phyloP scores from a whole-genome alignment of 2,329 filamentous ascomycete species.

The Elsinoe arachidis region DNA sequence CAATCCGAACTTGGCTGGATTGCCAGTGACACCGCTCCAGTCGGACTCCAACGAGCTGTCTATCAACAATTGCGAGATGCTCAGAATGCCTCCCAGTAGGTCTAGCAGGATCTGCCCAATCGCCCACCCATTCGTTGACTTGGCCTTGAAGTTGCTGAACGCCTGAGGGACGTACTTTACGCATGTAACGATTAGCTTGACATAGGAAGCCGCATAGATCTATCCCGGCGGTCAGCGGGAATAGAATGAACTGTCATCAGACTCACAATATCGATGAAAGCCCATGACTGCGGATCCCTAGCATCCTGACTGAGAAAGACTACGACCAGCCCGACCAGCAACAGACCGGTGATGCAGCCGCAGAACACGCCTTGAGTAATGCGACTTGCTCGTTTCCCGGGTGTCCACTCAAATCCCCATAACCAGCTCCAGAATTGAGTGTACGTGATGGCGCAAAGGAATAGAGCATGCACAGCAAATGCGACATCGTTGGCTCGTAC shows the following conservation, averaged over 20 bases:
- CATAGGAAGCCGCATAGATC: conserved; percentile 67
- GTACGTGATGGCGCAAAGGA: conserved; percentile 63
- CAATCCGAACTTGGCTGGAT: conserved; percentile 81
- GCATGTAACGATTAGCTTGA: conserved; percentile 80
- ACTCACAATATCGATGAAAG: conserved; percentile 56
- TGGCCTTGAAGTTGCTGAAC: conserved; percentile 71
- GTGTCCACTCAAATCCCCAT: conserved; percentile 62
- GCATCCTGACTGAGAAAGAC: conserved; percentile 34
- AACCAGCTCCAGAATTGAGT: conserved; percentile 64
- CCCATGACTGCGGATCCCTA: conserved; percentile 45
- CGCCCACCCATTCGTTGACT: conserved; percentile 74
- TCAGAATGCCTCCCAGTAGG: conserved; percentile 70
- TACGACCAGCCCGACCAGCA: conserved; percentile 42
- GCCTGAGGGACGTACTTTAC: conserved; percentile 91
- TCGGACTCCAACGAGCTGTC: conserved; percentile 78
- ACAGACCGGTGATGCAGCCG: conserved; percentile 54
- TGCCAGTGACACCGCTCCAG: conserved; percentile 85
- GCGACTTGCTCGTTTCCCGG: conserved; percentile 47
- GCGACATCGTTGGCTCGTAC: conserved; percentile 84
- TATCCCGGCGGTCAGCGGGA: conserved; percentile 22
- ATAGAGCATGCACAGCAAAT: conserved; percentile 73
- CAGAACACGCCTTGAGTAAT: conserved; percentile 61
- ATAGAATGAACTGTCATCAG: background rate
- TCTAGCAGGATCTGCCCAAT: conserved; percentile 65
- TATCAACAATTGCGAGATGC: conserved; percentile 69